Evolutionary conservation across 2,329 filamentous ascomycete genomes (phyloP), one percentile per base, ranked within the genome.

Genomic region (Epichloe glyceriae): DNA sequence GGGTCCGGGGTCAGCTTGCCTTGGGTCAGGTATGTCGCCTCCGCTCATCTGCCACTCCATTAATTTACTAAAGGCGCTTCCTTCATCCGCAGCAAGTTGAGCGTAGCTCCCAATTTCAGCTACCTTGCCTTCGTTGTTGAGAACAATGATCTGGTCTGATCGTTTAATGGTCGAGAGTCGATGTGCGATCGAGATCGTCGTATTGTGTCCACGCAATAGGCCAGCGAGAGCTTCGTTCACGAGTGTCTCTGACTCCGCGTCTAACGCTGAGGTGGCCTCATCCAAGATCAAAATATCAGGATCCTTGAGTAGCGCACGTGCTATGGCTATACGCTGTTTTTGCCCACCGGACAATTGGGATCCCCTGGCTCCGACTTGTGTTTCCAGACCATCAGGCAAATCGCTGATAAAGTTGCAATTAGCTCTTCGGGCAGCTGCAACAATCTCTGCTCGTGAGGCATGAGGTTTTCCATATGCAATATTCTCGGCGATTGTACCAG

Each of bases 1-100:
- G 4, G 66, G 65, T 10, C 62, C 63, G 3, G 58, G 58, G n/a
- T 61, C 63, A 20, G 56, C 61, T 46, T 54, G 62, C 19, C 56
- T 63, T 35, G 71, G 69, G 4, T 74, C 65, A 0, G 73, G 66
- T 8, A 73, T 62, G 51, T 95, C 88, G 8, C 86, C 85, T 12
- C 90, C 91, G 60, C 79, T 93, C 80, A 97, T 86, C 70, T 98
- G 93, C 90, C 90, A 97, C 68, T 97, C 91, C 93, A 98, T 98
- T 49, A 98, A 74, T 69, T 86, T 93, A 60, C 83, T 91, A 63
- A 98, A 98, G 2, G 90, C 88, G 49, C 91, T 94, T 10, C 85
- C 73, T 15, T 79, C 77, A 53, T 88, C 80, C 5, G 78, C 73
- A 49, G 83, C 86, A 20, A 98, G 77, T 56, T 88, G 79, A 22